Evolutionary conservation across 495 filamentous ascomycete genomes (phyloP).

Genomic region (Gamarada debralockiae): DNA sequence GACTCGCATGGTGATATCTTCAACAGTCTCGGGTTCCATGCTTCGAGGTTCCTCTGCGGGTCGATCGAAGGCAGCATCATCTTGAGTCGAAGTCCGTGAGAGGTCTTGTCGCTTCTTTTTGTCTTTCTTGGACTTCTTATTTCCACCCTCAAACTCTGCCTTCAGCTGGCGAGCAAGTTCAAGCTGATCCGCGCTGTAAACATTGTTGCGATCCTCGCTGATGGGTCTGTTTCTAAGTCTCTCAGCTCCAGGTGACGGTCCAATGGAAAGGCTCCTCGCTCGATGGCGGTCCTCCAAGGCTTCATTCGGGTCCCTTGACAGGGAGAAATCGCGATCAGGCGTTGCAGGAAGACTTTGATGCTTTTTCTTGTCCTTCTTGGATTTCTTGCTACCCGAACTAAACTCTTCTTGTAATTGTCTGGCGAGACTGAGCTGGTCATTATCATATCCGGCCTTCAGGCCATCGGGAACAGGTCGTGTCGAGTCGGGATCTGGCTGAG

Average conservation of each 20-base stretch:
- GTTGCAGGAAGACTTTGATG: slow-evolving; percentile 16
- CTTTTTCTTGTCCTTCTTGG: slow-evolving; percentile 41
- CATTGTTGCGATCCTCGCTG: slow-evolving; percentile 7
- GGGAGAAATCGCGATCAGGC: slow-evolving; percentile 29
- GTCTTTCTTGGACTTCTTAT: slow-evolving; percentile 43
- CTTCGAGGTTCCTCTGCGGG: neutral
- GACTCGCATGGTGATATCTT: neutral
- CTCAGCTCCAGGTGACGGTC: slow-evolving; percentile 8
- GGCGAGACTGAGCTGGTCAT: slow-evolving; percentile 20
- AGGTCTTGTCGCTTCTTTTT: slow-evolving; percentile 22
- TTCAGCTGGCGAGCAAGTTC: slow-evolving; percentile 27
- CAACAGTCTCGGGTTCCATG: neutral
- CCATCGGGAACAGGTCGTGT: slow-evolving; percentile 15
- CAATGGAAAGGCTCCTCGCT: slow-evolving; percentile 21
- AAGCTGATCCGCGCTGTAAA: slow-evolving; percentile 23
- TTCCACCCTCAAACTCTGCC: slow-evolving; percentile 25
- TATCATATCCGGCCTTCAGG: slow-evolving; percentile 16
- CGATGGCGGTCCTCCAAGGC: slow-evolving; percentile 9
- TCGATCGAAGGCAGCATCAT: slow-evolving; percentile 10
- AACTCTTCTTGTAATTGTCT: slow-evolving; percentile 30
- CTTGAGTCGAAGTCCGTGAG: slow-evolving; percentile 14
- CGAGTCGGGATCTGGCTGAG: neutral
- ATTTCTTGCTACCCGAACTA: slow-evolving; percentile 29
- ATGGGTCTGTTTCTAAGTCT: slow-evolving; percentile 1
- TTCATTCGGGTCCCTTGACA: slow-evolving; percentile 25